Percentiles rank a stretch among this genome's conserved stretches.
Conservation (phyloP, 2,329 filamentous ascomycete genomes). For the Knoxdaviesia capensis region DNA sequence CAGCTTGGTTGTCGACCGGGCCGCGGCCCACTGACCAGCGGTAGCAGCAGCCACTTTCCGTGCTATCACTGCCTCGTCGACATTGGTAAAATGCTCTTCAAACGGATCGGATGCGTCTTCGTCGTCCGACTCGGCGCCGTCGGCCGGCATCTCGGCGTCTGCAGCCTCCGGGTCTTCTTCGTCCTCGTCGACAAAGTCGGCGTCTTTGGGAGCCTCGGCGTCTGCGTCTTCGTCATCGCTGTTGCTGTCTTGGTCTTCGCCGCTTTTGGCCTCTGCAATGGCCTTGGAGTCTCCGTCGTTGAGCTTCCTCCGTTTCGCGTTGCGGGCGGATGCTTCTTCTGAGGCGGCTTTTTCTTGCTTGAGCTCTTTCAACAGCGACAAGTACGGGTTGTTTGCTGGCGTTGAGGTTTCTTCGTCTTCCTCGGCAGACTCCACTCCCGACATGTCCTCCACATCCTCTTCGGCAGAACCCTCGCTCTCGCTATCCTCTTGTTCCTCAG, state of each 20-base stretch:
- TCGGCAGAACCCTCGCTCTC: constrained; percentile 21
- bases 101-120: constrained; percentile 49
- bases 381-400: constrained; percentile 23
- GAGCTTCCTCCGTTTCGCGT: constrained; percentile 37
- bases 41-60: constrained; percentile 29
- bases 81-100: constrained; percentile 55
- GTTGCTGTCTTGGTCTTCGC: constrained; percentile 3
- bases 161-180: constrained; percentile 23
- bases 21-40: constrained; percentile 27
- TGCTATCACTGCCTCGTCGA: constrained; percentile 39
- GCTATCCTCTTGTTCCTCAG: constrained; percentile 16
- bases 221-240: constrained; percentile 7
- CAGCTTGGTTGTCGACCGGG: constrained; percentile 23
- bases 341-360: constrained; percentile 7
- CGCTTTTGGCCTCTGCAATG: constrained; percentile 6
- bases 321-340: constrained; percentile 19
- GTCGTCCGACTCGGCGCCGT: constrained; percentile 26
- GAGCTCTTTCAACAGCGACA: constrained; percentile 37
- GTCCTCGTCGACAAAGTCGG: constrained; percentile 12
- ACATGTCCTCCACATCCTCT: constrained; percentile 21
- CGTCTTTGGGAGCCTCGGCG: constrained; percentile 15
- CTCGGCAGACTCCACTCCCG: constrained; percentile 16
- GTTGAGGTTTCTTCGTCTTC: constrained; percentile 16
- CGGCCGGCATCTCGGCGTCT: constrained; percentile 11
- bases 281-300: constrained; percentile 14